Evolutionary conservation across 2,329 filamentous ascomycete genomes (phyloP), one percentile per base, ranked within the genome.

Genomic region (Xylariaceae sp.): DNA sequence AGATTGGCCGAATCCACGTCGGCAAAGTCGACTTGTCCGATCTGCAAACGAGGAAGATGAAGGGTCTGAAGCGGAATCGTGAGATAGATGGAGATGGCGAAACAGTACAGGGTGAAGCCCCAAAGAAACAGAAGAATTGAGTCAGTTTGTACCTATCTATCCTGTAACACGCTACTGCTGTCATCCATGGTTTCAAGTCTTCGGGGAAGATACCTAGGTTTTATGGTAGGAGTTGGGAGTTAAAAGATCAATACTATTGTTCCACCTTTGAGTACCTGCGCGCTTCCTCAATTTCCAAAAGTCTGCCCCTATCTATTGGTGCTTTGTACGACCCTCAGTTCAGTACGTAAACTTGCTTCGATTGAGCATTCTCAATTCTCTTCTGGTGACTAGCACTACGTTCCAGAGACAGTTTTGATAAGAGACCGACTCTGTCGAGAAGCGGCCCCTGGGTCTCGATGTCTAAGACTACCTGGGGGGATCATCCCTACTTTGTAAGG

Each of bases 11-110:
- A 53, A 85, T 98, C 48, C 92, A 98, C 63, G 66, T 94, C 44
- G 88, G 85, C 57, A 88, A 83, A 69, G 88, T 96, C 67, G 88
- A 98, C 67, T 74, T 98, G 43, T 74, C 72, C 59, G 77, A 84
- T 54, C 65, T 98, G 64, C 92, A 98, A 72, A 94, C 89, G 37
- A 82, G 92, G 59, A 98, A 98, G 79, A 97, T 98, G 89, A 98
- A 98, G 80, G 92, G 89, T 51, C 66, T 98, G 52, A 98, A 97
- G 78, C 76, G 92, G 50, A 80, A 75, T 49, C 78, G 87, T 38
- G 81, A 81, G 47, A 66, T 77, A 16, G 71, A 74, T 36, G 69
- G 67, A 35, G 73, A 72, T 29, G 70, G 69, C 16, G 77, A 74
- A 36, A 70, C 67, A 3, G 68, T 55, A 12, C 70, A 73, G 36